Evolutionary conservation across 345 rosid species (phyloP), one percentile per base, ranked within the genome.

Genomic region (Eucalyptus globulus): DNA sequence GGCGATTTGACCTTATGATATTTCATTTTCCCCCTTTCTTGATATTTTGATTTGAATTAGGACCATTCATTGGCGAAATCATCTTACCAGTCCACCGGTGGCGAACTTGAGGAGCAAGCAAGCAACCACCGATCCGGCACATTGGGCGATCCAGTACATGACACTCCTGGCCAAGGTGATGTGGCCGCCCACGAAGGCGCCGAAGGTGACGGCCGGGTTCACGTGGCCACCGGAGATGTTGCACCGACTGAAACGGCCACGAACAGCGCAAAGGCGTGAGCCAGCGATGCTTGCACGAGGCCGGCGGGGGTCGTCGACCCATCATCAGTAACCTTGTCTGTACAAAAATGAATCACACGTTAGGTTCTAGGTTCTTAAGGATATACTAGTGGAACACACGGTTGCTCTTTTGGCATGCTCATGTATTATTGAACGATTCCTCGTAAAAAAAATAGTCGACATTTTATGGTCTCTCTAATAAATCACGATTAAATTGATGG

Each of bases 201-300:
- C 97, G 43, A 95, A 95, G 19, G 96, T 95, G 13, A 95, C 96
- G 13, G 97, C 97, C 1, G 97, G 97, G 92, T 95, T 95, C 58
- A 95, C 97, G 53, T 95, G 97, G 22, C 97, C 97, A 6, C 96
- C 97, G 44, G 97, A 95, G 91, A 95, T 95, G 94, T 93, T 95
- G 96, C 97, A 2, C 92, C 94, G 2, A 95, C 96, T 1, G 97
- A 67, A 19, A 95, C 96, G 1, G 96, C 97, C 88, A 95, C 97
- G 50, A 95, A 95, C 4, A 95, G 92, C 1, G 89, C 97, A 24
- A 95, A 94, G 40, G 87, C 96, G 17, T 95, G 97, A 43, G 96
- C 95, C 22, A 95, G 19, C 8, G 97, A 45, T 17, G 95, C 95
- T 2, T 95, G 90, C 26, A 95, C 91, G 3, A 95, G 95, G 8